Percentiles rank a stretch among this genome's conserved stretches.
phyloP scores from a whole-genome alignment of 352 stramenopile genomes.

The Phytophthora pseudosyringae region DNA sequence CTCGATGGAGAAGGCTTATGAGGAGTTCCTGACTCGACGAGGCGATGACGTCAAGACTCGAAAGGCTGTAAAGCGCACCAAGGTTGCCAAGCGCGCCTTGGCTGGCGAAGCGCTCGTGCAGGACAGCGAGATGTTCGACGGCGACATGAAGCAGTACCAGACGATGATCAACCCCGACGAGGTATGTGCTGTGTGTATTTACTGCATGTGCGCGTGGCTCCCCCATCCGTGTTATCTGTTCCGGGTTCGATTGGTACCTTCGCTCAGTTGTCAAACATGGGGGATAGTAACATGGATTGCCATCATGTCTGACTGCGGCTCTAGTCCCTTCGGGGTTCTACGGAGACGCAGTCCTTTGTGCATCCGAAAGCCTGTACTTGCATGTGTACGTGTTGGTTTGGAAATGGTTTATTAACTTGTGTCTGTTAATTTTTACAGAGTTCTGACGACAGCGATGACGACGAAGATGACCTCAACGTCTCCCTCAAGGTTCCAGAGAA shows the following conservation, averaged over 20 bases:
- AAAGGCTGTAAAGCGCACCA: constrained; percentile 87
- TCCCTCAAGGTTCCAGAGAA: constrained; percentile 83
- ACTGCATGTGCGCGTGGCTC: constrained; percentile 31
- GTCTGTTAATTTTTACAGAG: constrained; percentile 56
- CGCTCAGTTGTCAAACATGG: constrained; percentile 93
- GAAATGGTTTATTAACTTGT: not conserved
- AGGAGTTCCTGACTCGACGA: constrained; percentile 78
- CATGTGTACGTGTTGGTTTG: constrained; percentile 1
- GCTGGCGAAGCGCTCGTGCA: constrained; percentile 81
- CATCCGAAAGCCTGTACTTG: constrained; percentile 61
- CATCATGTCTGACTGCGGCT: constrained; percentile 84
- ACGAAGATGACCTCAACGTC: constrained; percentile 70
- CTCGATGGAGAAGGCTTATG: constrained; percentile 89
- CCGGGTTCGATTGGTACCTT: constrained; percentile 85
- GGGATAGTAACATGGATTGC: constrained; percentile 75
- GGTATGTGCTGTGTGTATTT: constrained; percentile 57
- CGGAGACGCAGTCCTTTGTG: constrained; percentile 73
- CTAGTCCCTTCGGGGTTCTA: constrained; percentile 35
- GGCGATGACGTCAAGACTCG: constrained; percentile 84
- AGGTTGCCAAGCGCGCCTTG: constrained; percentile 84
- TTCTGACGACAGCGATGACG: constrained; percentile 77
- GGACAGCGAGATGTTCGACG: constrained; percentile 85
- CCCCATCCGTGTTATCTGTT: constrained; percentile 94
- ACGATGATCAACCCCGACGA: constrained; percentile 90
- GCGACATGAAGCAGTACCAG: constrained; percentile 78